Base-by-base conservation (phyloP, 2,329 filamentous ascomycete species). In the Colletotrichum sp. region DNA sequence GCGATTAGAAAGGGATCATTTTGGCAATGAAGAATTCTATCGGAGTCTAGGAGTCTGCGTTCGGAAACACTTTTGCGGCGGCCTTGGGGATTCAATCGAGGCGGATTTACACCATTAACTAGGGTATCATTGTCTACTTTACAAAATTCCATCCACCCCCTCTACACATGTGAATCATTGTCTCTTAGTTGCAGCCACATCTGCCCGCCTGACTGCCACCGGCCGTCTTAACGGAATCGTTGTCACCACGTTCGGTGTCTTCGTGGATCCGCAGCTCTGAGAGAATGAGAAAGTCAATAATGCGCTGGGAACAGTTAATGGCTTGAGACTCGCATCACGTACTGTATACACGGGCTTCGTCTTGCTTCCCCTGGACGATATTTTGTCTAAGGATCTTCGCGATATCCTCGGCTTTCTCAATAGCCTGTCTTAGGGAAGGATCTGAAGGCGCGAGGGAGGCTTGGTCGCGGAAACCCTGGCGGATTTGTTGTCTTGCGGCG, bases 181-280 rank as follows among this genome's bases (percentile, higher is more conserved):
- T 84, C 84, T 15, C 13, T 75, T 82, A 80, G 32, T 77, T 80
- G 44, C 82, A 82, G 71, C 85, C 85, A 15, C 84, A 83, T 24
- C 83, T 81, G 9, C 81, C 79, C n/a, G 77, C 82, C 3, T 77
- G 83, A 76, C 36, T 44, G 15, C 71, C 62, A 36, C 86, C 88
- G 4, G 90, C 89, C 68, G 92, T 88, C 85, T 96, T 98, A 81
- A 98, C 92, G 39, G 93, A 95, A 80, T 98, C 96, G 82, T 99
- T 99, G 86, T 99, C 95, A 70, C 97, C 96, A 79, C 95, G 90
- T 85, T 99, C 96, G 34, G 94, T 99, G 79, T 98, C 88, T 77
- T 98, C 91, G 84, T 99, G 97, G 85, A 99, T 98, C 68, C 93
- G 91, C 73, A 99, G 87, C 83, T 94, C 96, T 98, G 79, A n/a